Conservation (phyloP, 2,329 filamentous ascomycete species). For the Cladosporium sp. region DNA sequence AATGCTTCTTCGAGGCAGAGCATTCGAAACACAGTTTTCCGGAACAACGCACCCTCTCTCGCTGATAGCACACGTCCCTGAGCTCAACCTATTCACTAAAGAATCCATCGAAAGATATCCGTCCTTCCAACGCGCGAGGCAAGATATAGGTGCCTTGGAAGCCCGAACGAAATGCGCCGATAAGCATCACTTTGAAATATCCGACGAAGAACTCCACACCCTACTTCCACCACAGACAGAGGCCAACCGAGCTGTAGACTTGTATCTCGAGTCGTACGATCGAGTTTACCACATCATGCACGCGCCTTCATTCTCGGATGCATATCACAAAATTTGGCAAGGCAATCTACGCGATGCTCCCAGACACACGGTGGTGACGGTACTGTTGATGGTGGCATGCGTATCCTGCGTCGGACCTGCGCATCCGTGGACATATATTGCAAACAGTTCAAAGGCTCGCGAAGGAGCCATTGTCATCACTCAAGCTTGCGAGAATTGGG, state of each 20-base stretch:
- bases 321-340: conserved; percentile 52
- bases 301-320: conserved; percentile 52
- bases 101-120: conserved; percentile 39
- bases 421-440: conserved; percentile 40
- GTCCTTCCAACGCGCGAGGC: conserved; percentile 29
- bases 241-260: conserved; percentile 44
- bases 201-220: conserved; percentile 38
- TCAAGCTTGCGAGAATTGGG: conserved; percentile 44
- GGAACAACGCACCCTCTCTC: conserved; percentile 44
- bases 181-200: conserved; percentile 24
- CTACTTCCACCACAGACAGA: conserved; percentile 39
- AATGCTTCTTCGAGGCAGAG: conserved; percentile 45
- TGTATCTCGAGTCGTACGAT: conserved; percentile 56
- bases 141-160: conserved; percentile 31
- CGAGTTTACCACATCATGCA: conserved; percentile 56
- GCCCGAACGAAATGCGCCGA: conserved; percentile 27
- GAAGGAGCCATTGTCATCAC: conserved; percentile 43
- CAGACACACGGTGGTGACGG: conserved; percentile 41
- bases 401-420: conserved; percentile 37
- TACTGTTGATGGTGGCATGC: conserved; percentile 43
- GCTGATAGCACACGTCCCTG: conserved; percentile 32
- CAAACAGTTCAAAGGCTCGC: conserved; percentile 45
- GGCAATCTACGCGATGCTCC: conserved; percentile 30
- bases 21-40: conserved; percentile 48
- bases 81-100: conserved; percentile 31